phyloP scores from a whole-genome alignment of 441 rosid genomes.

The Pelargonium fulgidum region DNA sequence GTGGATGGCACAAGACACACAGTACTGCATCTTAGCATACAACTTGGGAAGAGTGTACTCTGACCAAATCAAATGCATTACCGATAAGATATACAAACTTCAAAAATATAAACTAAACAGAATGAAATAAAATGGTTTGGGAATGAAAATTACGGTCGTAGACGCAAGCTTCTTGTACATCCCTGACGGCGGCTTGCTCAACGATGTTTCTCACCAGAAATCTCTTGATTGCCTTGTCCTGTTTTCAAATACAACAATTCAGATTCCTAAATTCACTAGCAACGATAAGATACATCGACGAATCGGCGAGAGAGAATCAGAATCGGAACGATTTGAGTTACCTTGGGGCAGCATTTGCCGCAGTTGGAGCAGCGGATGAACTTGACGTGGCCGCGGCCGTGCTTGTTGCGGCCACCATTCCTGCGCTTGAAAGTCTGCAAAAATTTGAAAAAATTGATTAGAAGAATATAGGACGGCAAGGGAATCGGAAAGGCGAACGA shows the following conservation, averaged over 20 bases:
- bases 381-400: slow-evolving; percentile 88
- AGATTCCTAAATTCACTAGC: neutral
- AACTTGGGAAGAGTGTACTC: slow-evolving; percentile 81
- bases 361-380: slow-evolving; percentile 95
- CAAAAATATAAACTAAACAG: neutral
- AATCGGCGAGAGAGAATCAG: neutral
- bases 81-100: neutral
- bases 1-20: slow-evolving; percentile 85
- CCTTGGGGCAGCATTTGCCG: slow-evolving; percentile 95
- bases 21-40: slow-evolving; percentile 81
- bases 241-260: neutral
- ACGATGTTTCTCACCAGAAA: slow-evolving; percentile 91
- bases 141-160: slow-evolving; percentile 47
- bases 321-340: too few species aligned
- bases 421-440: slow-evolving; percentile 85
- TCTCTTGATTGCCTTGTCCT: slow-evolving; percentile 94
- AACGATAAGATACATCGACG: too few species aligned
- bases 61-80: slow-evolving; percentile 13
- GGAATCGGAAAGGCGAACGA: neutral
- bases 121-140: neutral
- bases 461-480: neutral
- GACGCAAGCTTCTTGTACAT: slow-evolving; percentile 86
- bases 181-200: slow-evolving; percentile 93
- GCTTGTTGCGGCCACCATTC: slow-evolving; percentile 95
- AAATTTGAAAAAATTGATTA: neutral